A percentile compares a stretch with the other conserved stretches of the same genome.
Conservation (phyloP, 2,329 filamentous ascomycete species). For the Pyricularia sp. region DNA sequence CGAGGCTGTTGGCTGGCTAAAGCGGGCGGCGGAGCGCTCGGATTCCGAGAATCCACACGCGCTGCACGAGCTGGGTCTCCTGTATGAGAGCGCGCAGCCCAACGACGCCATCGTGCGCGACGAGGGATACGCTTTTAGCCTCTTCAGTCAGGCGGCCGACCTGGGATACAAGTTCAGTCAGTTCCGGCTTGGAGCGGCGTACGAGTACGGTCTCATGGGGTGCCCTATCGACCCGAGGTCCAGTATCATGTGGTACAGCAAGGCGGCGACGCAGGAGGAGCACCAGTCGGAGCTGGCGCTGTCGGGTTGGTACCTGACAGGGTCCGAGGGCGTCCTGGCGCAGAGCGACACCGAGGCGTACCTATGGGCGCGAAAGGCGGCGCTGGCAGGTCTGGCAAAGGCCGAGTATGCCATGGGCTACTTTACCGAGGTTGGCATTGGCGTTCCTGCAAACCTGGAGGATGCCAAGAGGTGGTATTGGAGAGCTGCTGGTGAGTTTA, state of each 20-base stretch:
- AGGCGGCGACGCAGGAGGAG: constrained; percentile 84
- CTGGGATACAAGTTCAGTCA: constrained; percentile 94
- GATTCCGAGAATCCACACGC: constrained; percentile 90
- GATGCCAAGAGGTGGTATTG: constrained; percentile 99
- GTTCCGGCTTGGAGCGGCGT: constrained; percentile 78
- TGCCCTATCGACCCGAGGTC: constrained; percentile 73
- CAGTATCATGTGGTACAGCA: constrained; percentile 90
- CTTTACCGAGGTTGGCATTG: constrained; percentile 92
- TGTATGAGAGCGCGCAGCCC: constrained; percentile 53
- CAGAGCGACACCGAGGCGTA: constrained; percentile 96
- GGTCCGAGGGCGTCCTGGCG: constrained; percentile 74
- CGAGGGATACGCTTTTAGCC: constrained; percentile 66
- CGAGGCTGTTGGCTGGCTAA: constrained; percentile 87
- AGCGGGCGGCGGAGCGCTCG: constrained; percentile 80
- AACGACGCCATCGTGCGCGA: constrained; percentile 73
- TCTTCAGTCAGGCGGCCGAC: constrained; percentile 79
- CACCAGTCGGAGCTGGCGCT: constrained; percentile 83
- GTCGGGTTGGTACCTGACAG: constrained; percentile 92
- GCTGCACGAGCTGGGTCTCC: constrained; percentile 72
- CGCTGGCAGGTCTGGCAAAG: constrained; percentile 77
- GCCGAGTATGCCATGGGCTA: constrained; percentile 98
- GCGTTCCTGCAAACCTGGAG: constrained; percentile 74
- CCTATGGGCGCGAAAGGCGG: constrained; percentile 92
- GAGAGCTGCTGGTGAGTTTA: constrained; percentile 79
- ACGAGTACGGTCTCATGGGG: constrained; percentile 80